These are phyloP conservation scores for Colletotrichum paranaense DNA, from an alignment of 2,329 filamentous ascomycete genomes.

Conservation along the genomic window DNA sequence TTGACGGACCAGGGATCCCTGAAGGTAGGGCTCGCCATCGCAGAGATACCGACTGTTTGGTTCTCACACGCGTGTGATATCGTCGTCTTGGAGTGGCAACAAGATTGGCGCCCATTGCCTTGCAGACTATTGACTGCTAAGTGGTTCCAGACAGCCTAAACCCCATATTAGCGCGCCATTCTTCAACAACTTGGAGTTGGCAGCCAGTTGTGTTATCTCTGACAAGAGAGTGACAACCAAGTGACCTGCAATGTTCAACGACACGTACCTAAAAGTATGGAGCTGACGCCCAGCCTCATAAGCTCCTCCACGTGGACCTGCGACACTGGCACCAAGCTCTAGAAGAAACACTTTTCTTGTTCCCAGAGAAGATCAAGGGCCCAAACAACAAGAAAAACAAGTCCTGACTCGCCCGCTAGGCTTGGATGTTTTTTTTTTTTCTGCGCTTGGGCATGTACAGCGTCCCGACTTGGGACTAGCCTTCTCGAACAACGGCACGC, in stretches of 20 bases:
- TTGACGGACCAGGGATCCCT: background rate
- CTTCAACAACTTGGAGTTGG: background rate
- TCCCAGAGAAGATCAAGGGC: background rate
- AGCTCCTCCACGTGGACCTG: background rate
- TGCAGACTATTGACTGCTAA: background rate
- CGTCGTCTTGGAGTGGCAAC: background rate
- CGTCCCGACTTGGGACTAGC: background rate
- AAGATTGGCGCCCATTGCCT: background rate
- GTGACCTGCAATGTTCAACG: background rate
- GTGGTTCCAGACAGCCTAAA: background rate
- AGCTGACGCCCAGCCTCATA: background rate
- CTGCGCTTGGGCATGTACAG: background rate
- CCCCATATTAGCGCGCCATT: background rate
- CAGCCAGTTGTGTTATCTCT: background rate
- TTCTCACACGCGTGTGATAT: background rate
- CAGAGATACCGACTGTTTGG: background rate
- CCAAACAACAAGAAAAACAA: too few species aligned
- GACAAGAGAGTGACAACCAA: background rate
- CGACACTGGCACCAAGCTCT: background rate
- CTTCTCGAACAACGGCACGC: background rate
- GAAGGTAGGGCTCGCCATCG: background rate
- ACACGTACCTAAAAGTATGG: background rate
- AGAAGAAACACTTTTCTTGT: background rate
- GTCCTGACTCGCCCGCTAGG: background rate
- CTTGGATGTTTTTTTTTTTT: background rate